Evolutionary conservation across 805 yeast genomes (phyloP).

Genomic region (Sugiyamaella smithiae): DNA sequence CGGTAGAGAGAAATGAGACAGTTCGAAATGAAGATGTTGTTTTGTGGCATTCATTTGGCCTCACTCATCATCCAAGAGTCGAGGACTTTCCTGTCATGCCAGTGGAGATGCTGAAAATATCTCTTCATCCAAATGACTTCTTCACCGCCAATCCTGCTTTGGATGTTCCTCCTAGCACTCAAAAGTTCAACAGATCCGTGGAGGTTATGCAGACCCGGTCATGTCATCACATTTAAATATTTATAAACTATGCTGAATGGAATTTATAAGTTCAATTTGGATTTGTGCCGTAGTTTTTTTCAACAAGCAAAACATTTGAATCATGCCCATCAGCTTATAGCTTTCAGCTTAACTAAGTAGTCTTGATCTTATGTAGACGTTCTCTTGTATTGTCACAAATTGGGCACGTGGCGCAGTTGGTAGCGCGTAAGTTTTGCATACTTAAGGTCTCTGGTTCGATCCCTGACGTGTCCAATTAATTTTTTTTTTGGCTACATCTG

Average conservation of each 20-base stretch:
- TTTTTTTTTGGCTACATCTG: slow-evolving; percentile 6
- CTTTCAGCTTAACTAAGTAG: no score
- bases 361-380: no score
- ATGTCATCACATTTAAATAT: slow-evolving; percentile 19
- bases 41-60: slow-evolving; percentile 78
- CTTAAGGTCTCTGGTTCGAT: slow-evolving; percentile 27
- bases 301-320: no score
- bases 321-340: no score
- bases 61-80: slow-evolving; percentile 78
- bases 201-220: slow-evolving; percentile 28
- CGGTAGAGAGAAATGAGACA: slow-evolving; percentile 54
- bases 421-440: slow-evolving; percentile 24
- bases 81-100: slow-evolving; percentile 94
- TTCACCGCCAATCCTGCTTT: slow-evolving; percentile 75
- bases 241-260: no score
- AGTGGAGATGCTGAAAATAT: slow-evolving; percentile 68
- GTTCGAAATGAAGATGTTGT: slow-evolving; percentile 75
- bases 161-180: slow-evolving; percentile 70
- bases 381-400: no score
- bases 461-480: slow-evolving; percentile 24
- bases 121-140: slow-evolving; percentile 68
- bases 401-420: slow-evolving; percentile 26
- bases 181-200: slow-evolving; percentile 62
- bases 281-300: no score
- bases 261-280: not conserved